Evolutionary conservation across 1,284 basidiomycete genomes (phyloP).

Genomic region (Ganoderma resinaceum): DNA sequence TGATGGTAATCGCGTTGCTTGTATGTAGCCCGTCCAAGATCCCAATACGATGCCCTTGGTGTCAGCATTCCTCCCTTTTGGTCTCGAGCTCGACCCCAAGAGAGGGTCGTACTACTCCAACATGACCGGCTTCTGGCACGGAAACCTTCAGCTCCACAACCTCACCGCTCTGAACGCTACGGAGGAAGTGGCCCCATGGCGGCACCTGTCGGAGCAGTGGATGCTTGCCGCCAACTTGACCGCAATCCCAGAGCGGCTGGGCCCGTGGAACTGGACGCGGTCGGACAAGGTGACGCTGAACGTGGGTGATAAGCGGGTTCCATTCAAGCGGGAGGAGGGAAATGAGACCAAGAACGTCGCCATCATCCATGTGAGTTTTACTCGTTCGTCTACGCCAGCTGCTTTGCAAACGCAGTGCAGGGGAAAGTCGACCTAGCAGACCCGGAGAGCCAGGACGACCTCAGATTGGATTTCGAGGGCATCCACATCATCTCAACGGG

Average conservation of each 20-base stretch:
- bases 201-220: constrained; percentile 52
- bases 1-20: not conserved
- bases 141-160: constrained; percentile 66
- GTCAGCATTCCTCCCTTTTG: constrained; percentile 55
- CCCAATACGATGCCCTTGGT: constrained; percentile 55
- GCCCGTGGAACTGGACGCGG: constrained; percentile 74
- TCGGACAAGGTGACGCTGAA: constrained; percentile 69
- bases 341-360: constrained; percentile 53
- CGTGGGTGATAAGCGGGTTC: constrained; percentile 62
- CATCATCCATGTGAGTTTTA: constrained; percentile 65
- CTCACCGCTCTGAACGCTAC: constrained; percentile 53
- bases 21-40: constrained; percentile 57
- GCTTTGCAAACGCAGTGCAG: constrained; percentile 42
- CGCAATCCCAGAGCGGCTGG: constrained; percentile 47
- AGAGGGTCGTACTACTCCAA: constrained; percentile 73
- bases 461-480: constrained; percentile 77
- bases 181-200: constrained; percentile 49
- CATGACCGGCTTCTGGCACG: constrained; percentile 78
- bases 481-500: constrained; percentile 83
- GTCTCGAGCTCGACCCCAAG: constrained; percentile 52
- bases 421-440: constrained; percentile 75
- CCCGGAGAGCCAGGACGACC: constrained; percentile 55
- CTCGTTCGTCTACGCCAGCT: not conserved
- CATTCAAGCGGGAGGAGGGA: constrained; percentile 36
- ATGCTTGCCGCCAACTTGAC: constrained; percentile 58